Percentiles rank a stretch among this genome's conserved stretches.
Evolutionary conservation across 345 rosid genomes (phyloP).

Genomic region (Physaria fendleri): DNA sequence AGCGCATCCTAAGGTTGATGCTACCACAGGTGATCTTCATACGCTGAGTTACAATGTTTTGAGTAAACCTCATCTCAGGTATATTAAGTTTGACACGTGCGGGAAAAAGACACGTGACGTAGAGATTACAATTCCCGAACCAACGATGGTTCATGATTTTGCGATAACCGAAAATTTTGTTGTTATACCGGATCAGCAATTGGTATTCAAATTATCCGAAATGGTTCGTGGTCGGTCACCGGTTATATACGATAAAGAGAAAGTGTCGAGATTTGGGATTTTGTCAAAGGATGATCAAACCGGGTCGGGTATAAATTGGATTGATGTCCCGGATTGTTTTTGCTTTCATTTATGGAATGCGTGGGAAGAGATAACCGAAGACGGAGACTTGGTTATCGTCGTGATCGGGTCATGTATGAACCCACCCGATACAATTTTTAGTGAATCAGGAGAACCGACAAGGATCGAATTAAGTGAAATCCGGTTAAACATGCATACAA

Average conservation of each 20-base stretch:
- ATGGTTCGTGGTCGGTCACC: constrained; percentile 79
- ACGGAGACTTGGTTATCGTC: constrained; percentile 35
- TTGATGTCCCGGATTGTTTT: constrained; percentile 49
- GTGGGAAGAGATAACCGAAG: constrained; percentile 51
- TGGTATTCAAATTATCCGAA: constrained; percentile 63
- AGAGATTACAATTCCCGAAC: constrained; percentile 35
- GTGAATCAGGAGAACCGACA: constrained; percentile 29
- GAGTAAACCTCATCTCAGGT: constrained; percentile 50
- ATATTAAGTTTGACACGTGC: constrained; percentile 40
- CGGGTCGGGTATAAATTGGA: constrained; percentile 45
- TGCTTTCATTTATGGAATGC: constrained; percentile 78
- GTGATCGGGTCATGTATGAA: constrained; percentile 73
- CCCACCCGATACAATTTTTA: constrained; percentile 65
- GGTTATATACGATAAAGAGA: constrained; percentile 41
- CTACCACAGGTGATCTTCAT: constrained; percentile 48
- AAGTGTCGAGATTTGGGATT: constrained; percentile 49
- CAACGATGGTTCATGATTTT: constrained; percentile 76
- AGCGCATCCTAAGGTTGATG: constrained; percentile 78
- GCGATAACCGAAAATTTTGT: constrained; percentile 49
- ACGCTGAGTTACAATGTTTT: constrained; percentile 56
- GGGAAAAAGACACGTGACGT: constrained; percentile 52
- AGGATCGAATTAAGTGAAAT: constrained; percentile 47
- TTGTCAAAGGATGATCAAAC: constrained; percentile 34
- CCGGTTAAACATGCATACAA: constrained; percentile 46
- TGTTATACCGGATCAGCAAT: constrained; percentile 65